phyloP scores from a whole-genome alignment of 169 alveolate species.

The Eimeria falciformis region DNA sequence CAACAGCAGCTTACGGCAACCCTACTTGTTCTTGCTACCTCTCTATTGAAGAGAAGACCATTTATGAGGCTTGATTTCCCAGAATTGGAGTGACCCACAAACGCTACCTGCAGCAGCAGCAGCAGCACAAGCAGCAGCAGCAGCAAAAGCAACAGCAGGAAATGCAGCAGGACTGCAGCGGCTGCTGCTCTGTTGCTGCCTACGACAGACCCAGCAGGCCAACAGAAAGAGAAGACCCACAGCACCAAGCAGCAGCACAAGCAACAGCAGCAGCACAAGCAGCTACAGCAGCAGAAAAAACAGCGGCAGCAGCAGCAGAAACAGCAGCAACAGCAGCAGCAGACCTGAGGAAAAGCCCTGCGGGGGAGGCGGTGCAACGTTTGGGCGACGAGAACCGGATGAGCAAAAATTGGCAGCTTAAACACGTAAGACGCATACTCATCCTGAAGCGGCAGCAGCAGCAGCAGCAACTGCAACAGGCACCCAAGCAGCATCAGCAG shows the following conservation, averaged over 20 bases:
- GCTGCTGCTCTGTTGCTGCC: neutral
- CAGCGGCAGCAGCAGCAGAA: conserved; percentile 30
- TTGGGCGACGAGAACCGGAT: conserved; percentile 91
- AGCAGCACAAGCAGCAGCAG: conserved; percentile 13
- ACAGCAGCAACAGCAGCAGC: conserved; percentile 66
- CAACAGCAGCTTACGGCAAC: conserved; percentile 78
- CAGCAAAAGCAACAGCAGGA: neutral
- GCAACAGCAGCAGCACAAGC: neutral
- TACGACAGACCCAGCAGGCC: no score
- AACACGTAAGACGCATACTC: conserved; percentile 80
- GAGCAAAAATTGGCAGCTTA: conserved; percentile 84
- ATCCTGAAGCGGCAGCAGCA: conserved; percentile 73
- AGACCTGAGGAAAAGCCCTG: conserved; percentile 86
- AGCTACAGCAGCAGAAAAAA: conserved; percentile 25
- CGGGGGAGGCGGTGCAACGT: conserved; percentile 87
- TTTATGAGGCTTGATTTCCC: conserved; percentile 96
- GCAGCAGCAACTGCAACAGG: neutral
- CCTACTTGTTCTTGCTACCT: conserved; percentile 83
- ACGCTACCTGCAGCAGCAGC: conserved; percentile 86
- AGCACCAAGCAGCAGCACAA: neutral
- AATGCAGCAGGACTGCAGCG: conserved; percentile 9
- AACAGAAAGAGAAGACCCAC: neutral
- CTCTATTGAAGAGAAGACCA: conserved; percentile 87
- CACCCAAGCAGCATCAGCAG: neutral
- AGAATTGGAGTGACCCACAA: conserved; percentile 94